Conservation (phyloP, 2,329 filamentous ascomycete genomes). For the Ascochyta lentis region DNA sequence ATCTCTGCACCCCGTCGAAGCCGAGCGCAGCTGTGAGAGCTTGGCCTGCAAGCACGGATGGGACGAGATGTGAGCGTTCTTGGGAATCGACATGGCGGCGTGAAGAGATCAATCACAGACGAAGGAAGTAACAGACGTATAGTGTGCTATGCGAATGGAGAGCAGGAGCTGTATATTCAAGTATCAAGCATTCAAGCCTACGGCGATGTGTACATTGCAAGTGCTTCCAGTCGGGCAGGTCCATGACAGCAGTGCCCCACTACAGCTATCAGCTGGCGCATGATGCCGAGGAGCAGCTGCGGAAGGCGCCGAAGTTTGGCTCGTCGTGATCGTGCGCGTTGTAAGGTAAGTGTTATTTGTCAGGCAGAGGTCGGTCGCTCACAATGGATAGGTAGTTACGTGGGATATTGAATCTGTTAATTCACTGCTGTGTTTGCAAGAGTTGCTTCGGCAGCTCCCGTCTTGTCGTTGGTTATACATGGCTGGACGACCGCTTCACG, state of each 20-base stretch:
- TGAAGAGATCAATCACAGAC: neutral
- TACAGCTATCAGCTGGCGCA: neutral
- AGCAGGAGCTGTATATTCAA: neutral
- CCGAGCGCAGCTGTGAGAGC: constrained; percentile 85
- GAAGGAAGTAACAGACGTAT: neutral
- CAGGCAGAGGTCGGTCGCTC: no score
- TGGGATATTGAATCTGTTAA: no score
- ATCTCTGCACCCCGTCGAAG: constrained; percentile 71
- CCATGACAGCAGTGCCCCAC: constrained; percentile 14
- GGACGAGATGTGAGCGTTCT: constrained; percentile 74
- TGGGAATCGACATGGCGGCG: constrained; percentile 51
- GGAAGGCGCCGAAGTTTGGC: no score
- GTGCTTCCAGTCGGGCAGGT: constrained; percentile 11
- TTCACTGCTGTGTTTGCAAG: no score
- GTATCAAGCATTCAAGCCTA: neutral
- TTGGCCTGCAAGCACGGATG: constrained; percentile 90
- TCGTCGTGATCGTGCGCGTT: no score
- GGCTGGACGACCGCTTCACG: no score
- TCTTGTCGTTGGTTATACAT: no score
- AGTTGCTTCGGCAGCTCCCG: no score
- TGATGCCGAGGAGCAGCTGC: no score
- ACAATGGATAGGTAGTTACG: no score
- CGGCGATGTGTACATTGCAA: constrained; percentile 1
- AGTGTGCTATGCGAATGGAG: no score
- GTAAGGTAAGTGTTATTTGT: no score